Conservation (phyloP, 2,329 filamentous ascomycete species). For the Cladosporium sphaerospermum region DNA sequence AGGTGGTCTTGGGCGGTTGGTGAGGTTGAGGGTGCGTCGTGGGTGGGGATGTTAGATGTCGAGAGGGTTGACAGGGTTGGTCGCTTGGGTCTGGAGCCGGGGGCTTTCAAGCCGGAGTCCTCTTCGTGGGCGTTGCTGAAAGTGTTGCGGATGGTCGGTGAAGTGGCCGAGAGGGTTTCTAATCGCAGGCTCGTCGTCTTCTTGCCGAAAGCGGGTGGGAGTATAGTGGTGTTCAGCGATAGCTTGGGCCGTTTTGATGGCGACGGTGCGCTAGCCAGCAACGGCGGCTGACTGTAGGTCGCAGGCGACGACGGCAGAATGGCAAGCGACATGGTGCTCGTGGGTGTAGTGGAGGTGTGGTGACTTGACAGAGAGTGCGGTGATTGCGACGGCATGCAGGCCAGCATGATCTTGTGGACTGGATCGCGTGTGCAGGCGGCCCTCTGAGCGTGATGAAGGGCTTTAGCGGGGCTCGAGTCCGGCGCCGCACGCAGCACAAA, state of each 20-base stretch:
- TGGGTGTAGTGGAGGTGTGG: slow-evolving; percentile 26
- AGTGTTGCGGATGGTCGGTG: slow-evolving; percentile 56
- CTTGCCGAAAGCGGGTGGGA: slow-evolving; percentile 45
- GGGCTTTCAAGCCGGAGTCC: slow-evolving; percentile 19
- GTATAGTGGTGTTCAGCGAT: slow-evolving; percentile 52
- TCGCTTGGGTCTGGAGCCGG: slow-evolving; percentile 12
- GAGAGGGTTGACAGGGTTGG: slow-evolving; percentile 32
- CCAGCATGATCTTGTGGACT: slow-evolving; percentile 26
- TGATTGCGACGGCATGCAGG: slow-evolving; percentile 22
- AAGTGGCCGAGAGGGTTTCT: slow-evolving; percentile 49
- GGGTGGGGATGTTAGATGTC: slow-evolving; percentile 23
- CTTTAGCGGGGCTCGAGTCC: background rate
- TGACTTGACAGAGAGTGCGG: slow-evolving; percentile 14
- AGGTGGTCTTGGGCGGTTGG: slow-evolving; percentile 5
- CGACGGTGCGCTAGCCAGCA: slow-evolving; percentile 17
- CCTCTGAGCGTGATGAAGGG: slow-evolving; percentile 4
- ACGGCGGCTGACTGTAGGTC: slow-evolving; percentile 20
- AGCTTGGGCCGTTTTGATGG: slow-evolving; percentile 50
- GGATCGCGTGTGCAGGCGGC: slow-evolving; percentile 1
- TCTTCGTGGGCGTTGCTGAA: slow-evolving; percentile 54
- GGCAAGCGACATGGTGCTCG: slow-evolving; percentile 42
- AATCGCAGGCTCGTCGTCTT: slow-evolving; percentile 49
- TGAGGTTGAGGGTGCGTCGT: slow-evolving; percentile 13
- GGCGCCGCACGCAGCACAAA: background rate
- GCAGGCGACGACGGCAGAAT: slow-evolving; percentile 31